phyloP scores from a whole-genome alignment of 1,284 basidiomycete genomes.

The Microbotryum scabiosae region DNA sequence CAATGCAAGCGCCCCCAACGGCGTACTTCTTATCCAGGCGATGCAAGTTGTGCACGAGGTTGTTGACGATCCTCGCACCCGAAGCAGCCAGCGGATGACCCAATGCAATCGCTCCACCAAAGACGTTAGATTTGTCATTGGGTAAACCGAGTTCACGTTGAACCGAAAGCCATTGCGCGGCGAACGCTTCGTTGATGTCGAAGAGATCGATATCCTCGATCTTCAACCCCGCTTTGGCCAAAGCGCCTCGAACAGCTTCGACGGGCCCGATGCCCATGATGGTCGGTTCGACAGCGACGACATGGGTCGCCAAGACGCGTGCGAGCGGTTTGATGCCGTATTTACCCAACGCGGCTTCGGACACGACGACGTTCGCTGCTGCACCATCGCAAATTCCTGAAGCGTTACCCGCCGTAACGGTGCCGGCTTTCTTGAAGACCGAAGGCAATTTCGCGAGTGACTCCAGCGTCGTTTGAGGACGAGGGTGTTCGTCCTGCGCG shows the following conservation, averaged over 20 bases:
- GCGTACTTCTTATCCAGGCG: constrained; percentile 49
- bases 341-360: constrained; percentile 78
- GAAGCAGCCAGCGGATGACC: constrained; percentile 50
- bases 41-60: constrained; percentile 48
- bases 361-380: constrained; percentile 89
- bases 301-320: constrained; percentile 61
- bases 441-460: constrained; percentile 78
- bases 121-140: constrained; percentile 49
- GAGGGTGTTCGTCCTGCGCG: constrained; percentile 48
- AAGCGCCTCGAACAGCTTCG: constrained; percentile 41
- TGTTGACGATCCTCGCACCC: constrained; percentile 48
- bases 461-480: constrained; percentile 77
- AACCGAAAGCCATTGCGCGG: constrained; percentile 81
- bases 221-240: constrained; percentile 39
- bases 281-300: constrained; percentile 49
- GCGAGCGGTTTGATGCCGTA: constrained; percentile 83
- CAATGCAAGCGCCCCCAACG: constrained; percentile 51
- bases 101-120: constrained; percentile 46
- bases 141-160: constrained; percentile 76
- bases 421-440: constrained; percentile 80
- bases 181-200: constrained; percentile 71
- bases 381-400: constrained; percentile 86
- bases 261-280: constrained; percentile 54
- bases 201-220: constrained; percentile 46
- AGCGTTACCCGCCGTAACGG: constrained; percentile 91